phyloP scores from a whole-genome alignment of 306 rosid species.

The Ziziphus jujuba region DNA sequence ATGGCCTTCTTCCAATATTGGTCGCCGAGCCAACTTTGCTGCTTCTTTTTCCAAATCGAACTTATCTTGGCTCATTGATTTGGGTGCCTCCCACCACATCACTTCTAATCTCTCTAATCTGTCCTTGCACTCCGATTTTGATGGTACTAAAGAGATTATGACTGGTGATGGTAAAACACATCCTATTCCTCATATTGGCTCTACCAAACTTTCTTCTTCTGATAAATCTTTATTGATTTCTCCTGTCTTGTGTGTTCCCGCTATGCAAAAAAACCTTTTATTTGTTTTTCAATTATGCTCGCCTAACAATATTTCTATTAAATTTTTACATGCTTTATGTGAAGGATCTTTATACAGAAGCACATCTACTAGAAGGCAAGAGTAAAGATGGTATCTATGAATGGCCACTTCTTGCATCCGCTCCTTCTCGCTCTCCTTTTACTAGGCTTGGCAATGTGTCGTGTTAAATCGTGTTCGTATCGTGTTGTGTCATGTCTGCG shows the following conservation, averaged over 20 bases:
- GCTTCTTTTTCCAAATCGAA: rapidly evolving
- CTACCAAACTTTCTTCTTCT: too few species aligned
- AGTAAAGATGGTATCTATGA: not conserved
- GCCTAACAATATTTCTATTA: not conserved
- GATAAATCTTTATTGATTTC: not conserved
- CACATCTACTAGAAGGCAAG: too few species aligned
- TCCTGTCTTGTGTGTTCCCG: not conserved
- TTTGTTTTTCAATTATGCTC: not conserved
- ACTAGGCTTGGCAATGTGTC: too few species aligned
- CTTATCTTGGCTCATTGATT: not conserved
- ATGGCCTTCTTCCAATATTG: not conserved
- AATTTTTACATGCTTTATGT: not conserved
- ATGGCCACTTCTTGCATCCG: not conserved
- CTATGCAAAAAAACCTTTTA: not conserved
- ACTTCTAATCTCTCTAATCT: not conserved
- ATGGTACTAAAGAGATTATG: not conserved
- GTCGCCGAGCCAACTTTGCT: not conserved
- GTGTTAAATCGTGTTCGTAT: too few species aligned
- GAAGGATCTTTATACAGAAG: not conserved
- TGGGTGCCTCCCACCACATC: not conserved
- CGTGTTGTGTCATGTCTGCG: too few species aligned
- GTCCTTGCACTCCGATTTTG: too few species aligned
- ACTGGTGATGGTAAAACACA: not conserved
- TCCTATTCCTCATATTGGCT: rapidly evolving
- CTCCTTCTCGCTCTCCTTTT: not conserved